Evolutionary conservation across 2,329 filamentous ascomycete species (phyloP), one percentile per base, ranked within the genome.

Genomic region (Elsinoe ampelina): DNA sequence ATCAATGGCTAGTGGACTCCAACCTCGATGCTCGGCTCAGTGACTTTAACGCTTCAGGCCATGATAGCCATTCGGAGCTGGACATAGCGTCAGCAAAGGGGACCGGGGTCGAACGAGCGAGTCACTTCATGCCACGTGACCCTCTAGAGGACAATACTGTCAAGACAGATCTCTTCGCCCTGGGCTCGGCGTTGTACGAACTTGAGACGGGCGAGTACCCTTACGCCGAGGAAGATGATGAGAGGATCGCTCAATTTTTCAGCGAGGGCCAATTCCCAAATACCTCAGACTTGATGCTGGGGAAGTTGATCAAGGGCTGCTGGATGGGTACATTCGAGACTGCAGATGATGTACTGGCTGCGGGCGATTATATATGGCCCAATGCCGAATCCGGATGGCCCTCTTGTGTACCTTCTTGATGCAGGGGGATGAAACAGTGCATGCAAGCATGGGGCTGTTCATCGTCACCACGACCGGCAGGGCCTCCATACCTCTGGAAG

Each of bases 91-190:
- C 15, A 10, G 50, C 19, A 11, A 26, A 2, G 22, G 30, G 43
- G 4, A n/a, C 20, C 3, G 52, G 57, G 32, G 30, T 58, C 10
- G 57, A 58, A 45, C 15, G 13, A 12, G 11, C 5, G 5, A 57
- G 52, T 38, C 57, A 58, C 22, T 58, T n/a, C 36, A 48, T 58
- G 41, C 57, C 54, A 19, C 52, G 57, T 10, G 57, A 57, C 17
- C 42, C 43, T 6, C 22, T 42, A 3, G 35, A n/a, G 1, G 36
- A 52, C 26, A 56, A 34, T 20, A 56, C 52, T 13, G 57, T 56
- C 22, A 35, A 56, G 41, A 41, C 59, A 11, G 43, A 59, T 54
- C 39, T 57, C n/a, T 57, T 57, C n/a, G 55, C 55, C n/a, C 22
- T 57, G 7, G 55, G 55, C 1, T 50, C 55, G 13, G 34, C 55